Conservation (phyloP, 2,329 filamentous ascomycete species). For the Acrodontium crateriforme region DNA sequence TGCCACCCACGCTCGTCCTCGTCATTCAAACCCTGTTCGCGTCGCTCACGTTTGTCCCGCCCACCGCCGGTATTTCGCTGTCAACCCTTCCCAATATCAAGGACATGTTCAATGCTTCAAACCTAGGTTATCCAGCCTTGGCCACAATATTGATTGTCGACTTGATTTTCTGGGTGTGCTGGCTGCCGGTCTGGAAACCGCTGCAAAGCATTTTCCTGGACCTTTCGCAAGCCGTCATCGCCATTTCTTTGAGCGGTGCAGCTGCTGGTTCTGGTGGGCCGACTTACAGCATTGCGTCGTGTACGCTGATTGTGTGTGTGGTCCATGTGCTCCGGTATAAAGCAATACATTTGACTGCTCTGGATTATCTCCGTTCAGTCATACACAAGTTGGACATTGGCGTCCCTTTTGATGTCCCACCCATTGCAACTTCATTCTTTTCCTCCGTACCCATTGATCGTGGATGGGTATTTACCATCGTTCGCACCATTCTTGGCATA, state of each 20-base stretch:
- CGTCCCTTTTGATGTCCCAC: slow-evolving; percentile 16
- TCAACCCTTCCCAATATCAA: slow-evolving; percentile 65
- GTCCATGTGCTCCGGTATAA: slow-evolving; percentile 42
- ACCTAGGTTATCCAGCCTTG: slow-evolving; percentile 65
- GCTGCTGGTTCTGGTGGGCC: slow-evolving; percentile 54
- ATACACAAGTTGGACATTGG: slow-evolving; percentile 22
- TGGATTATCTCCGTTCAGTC: slow-evolving; percentile 24
- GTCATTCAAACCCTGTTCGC: slow-evolving; percentile 87
- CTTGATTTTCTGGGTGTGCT: slow-evolving; percentile 61
- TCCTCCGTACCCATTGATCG: slow-evolving; percentile 17
- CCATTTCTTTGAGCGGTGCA: slow-evolving; percentile 75
- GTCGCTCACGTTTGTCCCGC: slow-evolving; percentile 80
- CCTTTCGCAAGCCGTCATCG: slow-evolving; percentile 84
- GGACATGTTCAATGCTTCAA: slow-evolving; percentile 80
- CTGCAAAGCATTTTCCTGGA: slow-evolving; percentile 81
- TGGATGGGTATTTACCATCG: slow-evolving; percentile 18
- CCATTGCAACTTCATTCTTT: slow-evolving; percentile 17
- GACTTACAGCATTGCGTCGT: slow-evolving; percentile 57
- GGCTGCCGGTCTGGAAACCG: slow-evolving; percentile 77
- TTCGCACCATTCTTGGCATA: slow-evolving; percentile 22
- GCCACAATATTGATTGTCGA: slow-evolving; percentile 77
- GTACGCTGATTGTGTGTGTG: slow-evolving; percentile 50
- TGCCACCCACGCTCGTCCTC: slow-evolving; percentile 76
- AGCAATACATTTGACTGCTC: slow-evolving; percentile 24
- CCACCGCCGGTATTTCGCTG: slow-evolving; percentile 48